A percentile compares a stretch with the other conserved stretches of the same genome.
Evolutionary conservation across 2,329 filamentous ascomycete genomes (phyloP).

Genomic region (Ceratocystis destructans): DNA sequence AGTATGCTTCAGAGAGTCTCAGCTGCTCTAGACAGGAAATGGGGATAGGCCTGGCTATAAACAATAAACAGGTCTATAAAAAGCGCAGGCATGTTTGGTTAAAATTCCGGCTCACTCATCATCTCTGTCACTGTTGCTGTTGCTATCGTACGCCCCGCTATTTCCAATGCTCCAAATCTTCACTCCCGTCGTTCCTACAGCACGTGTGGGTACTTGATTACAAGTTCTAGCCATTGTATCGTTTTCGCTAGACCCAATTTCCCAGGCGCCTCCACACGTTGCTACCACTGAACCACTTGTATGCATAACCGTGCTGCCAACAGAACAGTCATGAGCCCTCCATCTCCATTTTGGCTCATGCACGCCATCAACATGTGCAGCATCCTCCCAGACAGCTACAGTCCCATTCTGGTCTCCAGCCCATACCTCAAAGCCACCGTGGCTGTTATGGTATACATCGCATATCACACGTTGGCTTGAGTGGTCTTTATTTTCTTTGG

Average conservation of each 20-base stretch:
- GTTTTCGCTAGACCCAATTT: slow-evolving; percentile 21
- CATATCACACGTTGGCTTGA: slow-evolving; percentile 37
- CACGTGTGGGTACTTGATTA: neutral
- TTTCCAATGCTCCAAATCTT: slow-evolving; percentile 17
- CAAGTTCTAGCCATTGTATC: neutral
- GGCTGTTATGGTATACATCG: slow-evolving; percentile 37
- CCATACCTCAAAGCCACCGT: slow-evolving; percentile 44
- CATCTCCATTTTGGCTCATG: slow-evolving; percentile 37
- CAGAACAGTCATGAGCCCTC: slow-evolving; percentile 33
- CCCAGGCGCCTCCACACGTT: slow-evolving; percentile 45
- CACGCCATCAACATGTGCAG: slow-evolving; percentile 36
- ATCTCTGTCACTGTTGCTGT: neutral
- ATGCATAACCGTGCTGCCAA: slow-evolving; percentile 40
- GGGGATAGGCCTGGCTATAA: neutral
- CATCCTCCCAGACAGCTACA: slow-evolving; percentile 45
- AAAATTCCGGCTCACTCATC: neutral
- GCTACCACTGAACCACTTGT: slow-evolving; percentile 41
- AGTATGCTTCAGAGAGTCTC: slow-evolving; percentile 2
- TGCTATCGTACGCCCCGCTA: neutral
- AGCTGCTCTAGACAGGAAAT: neutral
- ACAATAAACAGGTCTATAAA: neutral
- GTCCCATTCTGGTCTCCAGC: slow-evolving; percentile 41
- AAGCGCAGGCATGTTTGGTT: neutral
- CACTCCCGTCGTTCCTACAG: slow-evolving; percentile 11
- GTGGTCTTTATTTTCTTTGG: slow-evolving; percentile 9